These are phyloP conservation scores for Rhexocercosporidium sp. DNA, from an alignment of 2,329 filamentous ascomycete species.

Conservation along the genomic window DNA sequence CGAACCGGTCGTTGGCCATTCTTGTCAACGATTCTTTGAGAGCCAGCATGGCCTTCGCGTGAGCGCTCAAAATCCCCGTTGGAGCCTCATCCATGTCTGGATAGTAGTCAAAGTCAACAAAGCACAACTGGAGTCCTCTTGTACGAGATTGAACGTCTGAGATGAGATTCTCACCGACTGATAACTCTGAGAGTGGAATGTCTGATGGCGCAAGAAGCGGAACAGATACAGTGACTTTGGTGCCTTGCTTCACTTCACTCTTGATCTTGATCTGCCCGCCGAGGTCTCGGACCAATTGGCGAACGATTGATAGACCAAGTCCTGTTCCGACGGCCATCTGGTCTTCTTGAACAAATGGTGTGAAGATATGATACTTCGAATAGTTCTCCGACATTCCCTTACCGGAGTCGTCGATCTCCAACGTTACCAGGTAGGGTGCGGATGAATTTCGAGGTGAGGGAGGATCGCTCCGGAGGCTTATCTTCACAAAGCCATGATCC, in stretches of 20 bases:
- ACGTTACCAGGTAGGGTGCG: slow-evolving; percentile 5
- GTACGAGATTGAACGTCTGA: slow-evolving; percentile 21
- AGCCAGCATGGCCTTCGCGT: slow-evolving; percentile 23
- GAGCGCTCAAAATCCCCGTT: slow-evolving; percentile 20
- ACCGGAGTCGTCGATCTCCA: slow-evolving; percentile 62
- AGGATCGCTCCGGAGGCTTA: slow-evolving; percentile 42
- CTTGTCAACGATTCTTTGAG: slow-evolving; percentile 26
- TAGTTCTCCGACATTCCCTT: slow-evolving; percentile 66
- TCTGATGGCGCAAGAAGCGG: slow-evolving; percentile 33
- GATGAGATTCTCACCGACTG: slow-evolving; percentile 3
- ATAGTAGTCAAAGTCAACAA: slow-evolving; percentile 31
- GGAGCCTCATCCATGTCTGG: slow-evolving; percentile 22
- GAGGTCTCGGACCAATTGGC: slow-evolving; percentile 62
- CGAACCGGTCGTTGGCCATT: slow-evolving; percentile 33
- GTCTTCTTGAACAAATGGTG: slow-evolving; percentile 67
- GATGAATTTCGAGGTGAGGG: background rate
- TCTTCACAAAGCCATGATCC: slow-evolving; percentile 53
- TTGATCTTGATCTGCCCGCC: slow-evolving; percentile 64
- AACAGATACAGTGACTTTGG: slow-evolving; percentile 55
- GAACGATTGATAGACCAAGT: slow-evolving; percentile 66
- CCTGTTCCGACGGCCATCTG: slow-evolving; percentile 63
- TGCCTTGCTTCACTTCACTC: slow-evolving; percentile 57
- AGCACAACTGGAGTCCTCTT: slow-evolving; percentile 25
- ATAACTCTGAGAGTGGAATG: background rate
- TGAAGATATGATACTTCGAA: slow-evolving; percentile 61